Evolutionary conservation across 1,284 basidiomycete genomes (phyloP), one percentile per base, ranked within the genome.

Genomic region (Trichosporon coremiiforme): DNA sequence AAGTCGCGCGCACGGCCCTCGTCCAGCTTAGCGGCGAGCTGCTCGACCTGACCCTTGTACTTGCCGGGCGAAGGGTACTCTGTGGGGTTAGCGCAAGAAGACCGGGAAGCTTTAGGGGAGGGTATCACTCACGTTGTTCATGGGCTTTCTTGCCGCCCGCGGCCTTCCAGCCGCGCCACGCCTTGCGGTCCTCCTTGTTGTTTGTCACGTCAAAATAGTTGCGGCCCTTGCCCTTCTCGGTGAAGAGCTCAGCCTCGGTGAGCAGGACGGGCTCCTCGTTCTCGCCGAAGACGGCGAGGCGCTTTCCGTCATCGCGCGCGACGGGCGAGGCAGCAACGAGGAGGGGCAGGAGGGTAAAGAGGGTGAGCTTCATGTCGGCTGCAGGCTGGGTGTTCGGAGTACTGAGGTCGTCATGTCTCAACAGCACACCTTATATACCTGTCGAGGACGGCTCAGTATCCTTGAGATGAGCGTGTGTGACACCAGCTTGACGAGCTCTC

Each of bases 201-300:
- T 33, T 25, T 4, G 57, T 60, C 10, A 60, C 15, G 31, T 60
- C 57, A 13, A 60, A 33, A 31, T 33, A 60, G 57, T 60, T 60
- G 57, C 57, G 57, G 57, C 57, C 57, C 57, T 60, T 60, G 8
- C 22, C 31, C 57, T 60, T 60, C 57, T 60, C 57, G 13, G 31
- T 17, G 20, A n/a, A 33, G 31, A 60, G 57, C 15, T 31, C 31
- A 13, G 29, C 31, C 15, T 17, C 15, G 17, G 57, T 17, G 57
- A 60, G 57, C 31, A 20, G 22, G 57, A 60, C 57, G 29, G 57
- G 57, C 29, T 60, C 57, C 57, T 60, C 57, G 13, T 60, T 22
- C 20, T 31, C 29, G 31, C 31, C 57, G 29, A 60, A 60, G 7
- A 60, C 31, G 17, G 57, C 57, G 57, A 60, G 57, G 29, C 57